phyloP scores from a whole-genome alignment of 352 stramenopile species.

The Peronospora tabacina region DNA sequence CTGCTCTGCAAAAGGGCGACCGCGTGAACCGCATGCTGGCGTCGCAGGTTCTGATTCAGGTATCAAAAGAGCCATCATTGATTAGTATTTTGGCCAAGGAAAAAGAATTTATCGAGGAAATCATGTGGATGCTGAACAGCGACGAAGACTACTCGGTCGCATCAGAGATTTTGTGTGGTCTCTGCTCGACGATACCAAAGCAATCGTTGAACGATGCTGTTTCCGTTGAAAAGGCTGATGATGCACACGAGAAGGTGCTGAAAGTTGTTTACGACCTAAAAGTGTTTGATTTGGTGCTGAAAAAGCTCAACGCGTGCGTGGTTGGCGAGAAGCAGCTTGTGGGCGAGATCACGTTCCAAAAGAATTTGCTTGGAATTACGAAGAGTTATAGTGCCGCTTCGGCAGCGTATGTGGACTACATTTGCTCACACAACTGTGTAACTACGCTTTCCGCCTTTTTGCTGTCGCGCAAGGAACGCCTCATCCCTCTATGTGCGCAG shows the following conservation, averaged over 20 bases:
- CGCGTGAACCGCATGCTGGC: slow-evolving; percentile 60
- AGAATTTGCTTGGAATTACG: slow-evolving; percentile 61
- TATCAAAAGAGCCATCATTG: slow-evolving; percentile 53
- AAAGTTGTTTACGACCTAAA: slow-evolving; percentile 53
- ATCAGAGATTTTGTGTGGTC: slow-evolving; percentile 59
- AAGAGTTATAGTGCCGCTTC: slow-evolving; percentile 68
- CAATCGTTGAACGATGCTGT: slow-evolving; percentile 12
- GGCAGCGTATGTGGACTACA: slow-evolving; percentile 48
- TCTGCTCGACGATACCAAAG: slow-evolving; percentile 49
- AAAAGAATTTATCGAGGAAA: slow-evolving; percentile 54
- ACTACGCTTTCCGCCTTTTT: slow-evolving; percentile 53
- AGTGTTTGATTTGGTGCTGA: slow-evolving; percentile 52
- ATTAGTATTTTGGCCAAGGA: slow-evolving; percentile 45
- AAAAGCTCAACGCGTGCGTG: slow-evolving; percentile 65
- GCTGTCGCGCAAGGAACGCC: slow-evolving; percentile 53
- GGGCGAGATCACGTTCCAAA: slow-evolving; percentile 74
- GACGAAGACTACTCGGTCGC: slow-evolving; percentile 66
- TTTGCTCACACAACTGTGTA: slow-evolving; percentile 47
- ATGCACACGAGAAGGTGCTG: slow-evolving; percentile 41
- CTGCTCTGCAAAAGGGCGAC: slow-evolving; percentile 48
- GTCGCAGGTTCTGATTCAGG: slow-evolving; percentile 61
- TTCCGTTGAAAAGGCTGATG: slow-evolving; percentile 8
- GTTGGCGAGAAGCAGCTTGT: slow-evolving; percentile 58
- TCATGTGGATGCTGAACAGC: slow-evolving; percentile 64
- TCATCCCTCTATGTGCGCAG: slow-evolving; percentile 60